A percentile compares a stretch with the other conserved stretches of the same genome.
These are phyloP conservation scores for Cladophialophora exuberans DNA, from an alignment of 2,329 filamentous ascomycete genomes.

Conservation along the genomic window DNA sequence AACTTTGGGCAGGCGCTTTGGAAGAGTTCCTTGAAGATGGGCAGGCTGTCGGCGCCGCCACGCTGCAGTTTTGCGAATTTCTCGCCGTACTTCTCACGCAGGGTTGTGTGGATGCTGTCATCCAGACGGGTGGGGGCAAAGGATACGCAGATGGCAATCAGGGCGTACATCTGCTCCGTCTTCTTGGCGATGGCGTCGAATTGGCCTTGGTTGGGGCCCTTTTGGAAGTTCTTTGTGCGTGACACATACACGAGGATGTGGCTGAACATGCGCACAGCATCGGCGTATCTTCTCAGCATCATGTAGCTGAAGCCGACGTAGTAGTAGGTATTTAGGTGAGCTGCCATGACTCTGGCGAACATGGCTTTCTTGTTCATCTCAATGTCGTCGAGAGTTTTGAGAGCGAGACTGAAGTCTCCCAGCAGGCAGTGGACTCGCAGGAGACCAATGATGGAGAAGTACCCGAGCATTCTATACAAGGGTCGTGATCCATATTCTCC, in stretches of 20 bases:
- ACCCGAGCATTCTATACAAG: slow-evolving; percentile 96
- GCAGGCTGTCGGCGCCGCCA: slow-evolving; percentile 90
- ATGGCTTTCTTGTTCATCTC: slow-evolving; percentile 99
- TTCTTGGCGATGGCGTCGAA: slow-evolving; percentile 99
- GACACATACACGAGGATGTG: slow-evolving; percentile 99
- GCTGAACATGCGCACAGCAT: slow-evolving; percentile 99
- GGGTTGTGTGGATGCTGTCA: slow-evolving; percentile 97
- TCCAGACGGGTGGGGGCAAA: slow-evolving; percentile 97
- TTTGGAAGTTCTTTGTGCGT: slow-evolving; percentile 99
- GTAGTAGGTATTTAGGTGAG: slow-evolving; percentile 99
- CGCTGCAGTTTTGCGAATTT: slow-evolving; percentile 96
- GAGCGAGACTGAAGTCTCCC: slow-evolving; percentile 94
- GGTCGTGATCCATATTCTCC: slow-evolving; percentile 95
- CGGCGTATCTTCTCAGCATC: slow-evolving; percentile 99
- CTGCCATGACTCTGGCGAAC: slow-evolving; percentile 99
- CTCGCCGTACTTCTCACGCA: slow-evolving; percentile 98
- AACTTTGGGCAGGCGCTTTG: slow-evolving; percentile 98
- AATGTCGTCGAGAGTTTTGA: slow-evolving; percentile 99
- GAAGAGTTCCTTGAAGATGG: slow-evolving; percentile 98
- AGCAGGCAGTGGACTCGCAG: slow-evolving; percentile 94
- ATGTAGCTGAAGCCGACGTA: slow-evolving; percentile 99
- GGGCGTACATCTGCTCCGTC: slow-evolving; percentile 99
- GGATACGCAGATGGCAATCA: slow-evolving; percentile 97
- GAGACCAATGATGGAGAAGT: slow-evolving; percentile 98
- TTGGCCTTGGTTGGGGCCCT: slow-evolving; percentile 71